Base-by-base conservation (phyloP, 441 rosid species). In the Arabidopsis hybrid region DNA sequence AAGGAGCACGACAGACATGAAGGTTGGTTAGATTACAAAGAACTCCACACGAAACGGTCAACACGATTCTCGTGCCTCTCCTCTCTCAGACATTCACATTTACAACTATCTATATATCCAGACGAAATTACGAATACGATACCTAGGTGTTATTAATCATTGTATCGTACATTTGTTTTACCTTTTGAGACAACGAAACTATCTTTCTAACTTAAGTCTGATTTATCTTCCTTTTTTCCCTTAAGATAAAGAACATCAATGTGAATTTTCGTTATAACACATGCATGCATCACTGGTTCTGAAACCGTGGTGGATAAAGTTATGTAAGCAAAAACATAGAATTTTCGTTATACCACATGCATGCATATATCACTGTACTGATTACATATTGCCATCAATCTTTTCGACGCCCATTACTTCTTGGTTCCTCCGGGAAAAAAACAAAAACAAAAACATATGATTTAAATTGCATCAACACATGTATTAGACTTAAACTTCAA, bases 21-120 rank as follows among this genome's bases (percentile, higher is more conserved):
- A 83, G 82, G 86, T 85, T 72, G 66, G 84, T 83, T 69, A 46
- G 75, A 68, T 74, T 49, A 60, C 58, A 75, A 67, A 57, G 73
- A 66, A 64, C 72, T 79, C 91, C 91, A 85, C 87, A 88, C 94
- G 98, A 87, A 78, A 88, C 81, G 95, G 86, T 83, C 84, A 87
- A 86, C 97, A 89, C 96, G 85, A 86, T 82, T 89, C 83, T 89
- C 88, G 94, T 91, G 92, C 86, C 87, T 82, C 78, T 79, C 72
- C 78, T 60, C 65, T 42, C 59, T 45, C 55, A 46, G 73, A 78
- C 77, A 77, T 18, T 63, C 5, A 56, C 55, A 36, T 45, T 5
- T 52, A 57, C 72, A 66, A 26, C 2, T 26, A 26, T 26, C 29
- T 26, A 26, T 26, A n/a, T n/a, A n/a, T n/a, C 3, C 29, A 26